Conservation (phyloP, 805 yeast species). For the Cyberlindnera bimundalis region DNA sequence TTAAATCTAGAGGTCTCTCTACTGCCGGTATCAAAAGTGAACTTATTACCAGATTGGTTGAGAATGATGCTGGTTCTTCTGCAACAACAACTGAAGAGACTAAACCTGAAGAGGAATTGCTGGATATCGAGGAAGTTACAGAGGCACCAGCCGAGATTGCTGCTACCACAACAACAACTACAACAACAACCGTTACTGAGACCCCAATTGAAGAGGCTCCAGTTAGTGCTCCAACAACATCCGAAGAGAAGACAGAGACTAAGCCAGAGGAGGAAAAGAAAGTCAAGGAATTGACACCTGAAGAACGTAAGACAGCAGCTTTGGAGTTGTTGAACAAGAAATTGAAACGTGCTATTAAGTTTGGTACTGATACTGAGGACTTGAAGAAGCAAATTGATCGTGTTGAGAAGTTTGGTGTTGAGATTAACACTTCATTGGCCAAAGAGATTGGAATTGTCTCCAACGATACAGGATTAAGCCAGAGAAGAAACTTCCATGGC, state of each 20-base stretch:
- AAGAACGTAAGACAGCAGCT: constrained; percentile 67
- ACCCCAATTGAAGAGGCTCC: constrained; percentile 1
- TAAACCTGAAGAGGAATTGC: constrained; percentile 3
- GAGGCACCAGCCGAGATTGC: constrained; percentile 6
- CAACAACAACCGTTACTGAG: background rate
- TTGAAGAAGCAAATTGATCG: constrained; percentile 62
- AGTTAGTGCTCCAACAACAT: constrained; percentile 5
- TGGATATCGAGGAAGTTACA: constrained; percentile 8
- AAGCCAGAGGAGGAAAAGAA: constrained; percentile 28
- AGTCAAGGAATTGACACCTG: constrained; percentile 47
- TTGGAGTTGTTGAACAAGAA: constrained; percentile 64
- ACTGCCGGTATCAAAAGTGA: constrained; percentile 81
- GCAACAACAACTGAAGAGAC: constrained; percentile 2
- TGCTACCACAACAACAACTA: background rate
- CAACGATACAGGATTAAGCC: constrained; percentile 4
- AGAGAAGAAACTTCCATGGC: constrained; percentile 7
- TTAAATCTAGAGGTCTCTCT: constrained; percentile 65
- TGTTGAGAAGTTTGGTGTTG: constrained; percentile 82
- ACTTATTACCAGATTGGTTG: constrained; percentile 59
- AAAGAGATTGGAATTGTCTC: constrained; percentile 55
- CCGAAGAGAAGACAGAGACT: constrained; percentile 13
- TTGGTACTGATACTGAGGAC: constrained; percentile 50
- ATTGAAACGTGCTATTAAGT: constrained; percentile 70
- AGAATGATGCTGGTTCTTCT: constrained; percentile 40
- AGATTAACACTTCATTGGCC: constrained; percentile 61